These are phyloP conservation scores for Trichoderma citrinoviride DNA, from an alignment of 2,329 filamentous ascomycete genomes.

Conservation along the genomic window DNA sequence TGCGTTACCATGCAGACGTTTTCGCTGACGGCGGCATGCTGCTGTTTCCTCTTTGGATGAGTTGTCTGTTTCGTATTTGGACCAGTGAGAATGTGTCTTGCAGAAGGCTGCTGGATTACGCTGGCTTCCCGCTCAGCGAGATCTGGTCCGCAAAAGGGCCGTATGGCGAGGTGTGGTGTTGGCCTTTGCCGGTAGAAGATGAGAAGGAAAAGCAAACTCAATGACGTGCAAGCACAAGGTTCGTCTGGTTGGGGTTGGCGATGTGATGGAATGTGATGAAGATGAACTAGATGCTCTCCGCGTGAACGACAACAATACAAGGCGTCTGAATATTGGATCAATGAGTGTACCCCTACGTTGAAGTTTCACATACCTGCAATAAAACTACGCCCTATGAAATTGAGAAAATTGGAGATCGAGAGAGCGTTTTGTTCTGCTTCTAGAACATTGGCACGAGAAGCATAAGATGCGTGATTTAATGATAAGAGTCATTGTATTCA, in stretches of 20 bases:
- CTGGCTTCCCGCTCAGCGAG: not conserved
- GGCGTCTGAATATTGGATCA: too few species aligned
- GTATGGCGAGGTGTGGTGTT: not conserved
- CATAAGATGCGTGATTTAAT: not conserved
- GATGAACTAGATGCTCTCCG: too few species aligned
- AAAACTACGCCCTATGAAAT: not conserved
- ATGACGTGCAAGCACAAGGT: not conserved
- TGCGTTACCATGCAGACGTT: not conserved
- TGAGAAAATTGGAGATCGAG: too few species aligned
- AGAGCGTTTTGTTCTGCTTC: too few species aligned
- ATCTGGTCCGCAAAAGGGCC: constrained; percentile 13
- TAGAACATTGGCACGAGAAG: not conserved
- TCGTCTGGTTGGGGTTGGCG: too few species aligned
- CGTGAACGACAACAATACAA: too few species aligned
- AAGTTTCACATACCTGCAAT: too few species aligned
- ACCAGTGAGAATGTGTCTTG: not conserved
- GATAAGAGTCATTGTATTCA: not conserved
- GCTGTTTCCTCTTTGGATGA: not conserved
- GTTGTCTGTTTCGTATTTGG: not conserved
- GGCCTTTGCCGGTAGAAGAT: not conserved
- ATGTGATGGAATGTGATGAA: too few species aligned
- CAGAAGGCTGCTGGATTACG: not conserved
- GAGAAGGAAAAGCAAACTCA: not conserved
- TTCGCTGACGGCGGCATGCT: not conserved
- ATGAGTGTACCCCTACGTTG: too few species aligned